A percentile compares a stretch with the other conserved stretches of the same genome.
Evolutionary conservation across 2,329 filamentous ascomycete genomes (phyloP).

Genomic region (Chaetomiaceae sp.): DNA sequence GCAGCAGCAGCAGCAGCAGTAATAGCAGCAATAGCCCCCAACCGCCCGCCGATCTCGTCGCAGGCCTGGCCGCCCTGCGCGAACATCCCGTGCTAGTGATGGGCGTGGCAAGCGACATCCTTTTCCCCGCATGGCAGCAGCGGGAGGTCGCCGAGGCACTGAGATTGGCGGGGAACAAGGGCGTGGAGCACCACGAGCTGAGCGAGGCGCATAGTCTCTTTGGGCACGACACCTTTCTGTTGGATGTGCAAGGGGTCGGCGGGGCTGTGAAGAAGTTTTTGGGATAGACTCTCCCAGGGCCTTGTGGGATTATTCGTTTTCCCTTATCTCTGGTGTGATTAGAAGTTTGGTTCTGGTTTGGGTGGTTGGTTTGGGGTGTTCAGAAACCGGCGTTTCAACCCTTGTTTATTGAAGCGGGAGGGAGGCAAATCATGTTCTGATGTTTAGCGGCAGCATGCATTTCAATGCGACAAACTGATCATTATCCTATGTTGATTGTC

Average conservation of each 20-base stretch:
- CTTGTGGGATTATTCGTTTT: no score
- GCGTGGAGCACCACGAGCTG: constrained; percentile 82
- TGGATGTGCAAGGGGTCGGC: constrained; percentile 89
- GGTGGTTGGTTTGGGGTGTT: not conserved
- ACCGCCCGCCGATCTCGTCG: constrained; percentile 75
- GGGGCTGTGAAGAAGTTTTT: constrained; percentile 78
- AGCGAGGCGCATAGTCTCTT: constrained; percentile 93
- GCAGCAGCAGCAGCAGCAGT: not conserved
- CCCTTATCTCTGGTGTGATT: no score
- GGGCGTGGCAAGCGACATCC: constrained; percentile 90
- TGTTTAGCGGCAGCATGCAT: constrained; percentile 2
- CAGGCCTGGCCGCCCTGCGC: constrained; percentile 65
- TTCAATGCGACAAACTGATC: not conserved
- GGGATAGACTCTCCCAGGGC: constrained; percentile 41
- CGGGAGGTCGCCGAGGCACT: constrained; percentile 86
- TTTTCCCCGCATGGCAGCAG: constrained; percentile 98
- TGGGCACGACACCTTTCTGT: constrained; percentile 91
- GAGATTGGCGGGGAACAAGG: constrained; percentile 69
- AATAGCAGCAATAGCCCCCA: constrained; percentile 8
- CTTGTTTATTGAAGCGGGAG: no score
- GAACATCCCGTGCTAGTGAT: constrained; percentile 82
- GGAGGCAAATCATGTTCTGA: not conserved
- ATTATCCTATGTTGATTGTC: not conserved
- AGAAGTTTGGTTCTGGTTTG: no score
- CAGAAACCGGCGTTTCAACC: no score